Percentiles rank a stretch among this genome's conserved stretches.
phyloP scores from a whole-genome alignment of 441 rosid genomes.

The Erodium chrysanthum region DNA sequence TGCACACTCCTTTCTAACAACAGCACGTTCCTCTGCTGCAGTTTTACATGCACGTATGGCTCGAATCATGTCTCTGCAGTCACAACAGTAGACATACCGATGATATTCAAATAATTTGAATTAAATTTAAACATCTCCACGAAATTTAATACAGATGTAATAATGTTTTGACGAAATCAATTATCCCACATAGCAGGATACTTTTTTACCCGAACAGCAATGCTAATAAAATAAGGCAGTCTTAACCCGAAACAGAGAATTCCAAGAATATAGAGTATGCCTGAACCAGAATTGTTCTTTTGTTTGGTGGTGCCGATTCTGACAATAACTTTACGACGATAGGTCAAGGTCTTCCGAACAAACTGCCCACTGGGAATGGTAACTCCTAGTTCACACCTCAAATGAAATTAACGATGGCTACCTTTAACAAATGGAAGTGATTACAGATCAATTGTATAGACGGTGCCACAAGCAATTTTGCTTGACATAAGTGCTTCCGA shows the following conservation, averaged over 20 bases:
- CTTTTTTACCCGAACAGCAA: not conserved
- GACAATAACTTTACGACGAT: no score
- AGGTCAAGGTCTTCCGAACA: no score
- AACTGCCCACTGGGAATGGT: no score
- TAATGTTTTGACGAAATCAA: not conserved
- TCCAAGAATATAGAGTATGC: no score
- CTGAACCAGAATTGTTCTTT: no score
- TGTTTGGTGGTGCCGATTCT: no score
- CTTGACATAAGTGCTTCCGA: not conserved
- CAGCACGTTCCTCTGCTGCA: slow-evolving; percentile 97
- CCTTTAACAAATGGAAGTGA: no score
- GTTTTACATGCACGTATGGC: slow-evolving; percentile 96
- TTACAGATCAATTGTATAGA: not conserved
- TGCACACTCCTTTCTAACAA: slow-evolving; percentile 94
- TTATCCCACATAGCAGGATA: not conserved
- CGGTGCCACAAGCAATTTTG: not conserved
- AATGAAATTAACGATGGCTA: no score
- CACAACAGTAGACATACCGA: slow-evolving; percentile 13
- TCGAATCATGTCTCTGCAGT: slow-evolving; percentile 95
- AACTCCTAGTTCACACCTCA: no score
- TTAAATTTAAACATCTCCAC: slow-evolving; percentile 1
- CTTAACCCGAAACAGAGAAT: not conserved
- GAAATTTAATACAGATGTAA: not conserved
- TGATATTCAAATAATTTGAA: not conserved
- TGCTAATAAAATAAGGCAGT: not conserved